Base-by-base conservation (phyloP, 805 yeast species). In the Wickerhamiella allomyrinae region DNA sequence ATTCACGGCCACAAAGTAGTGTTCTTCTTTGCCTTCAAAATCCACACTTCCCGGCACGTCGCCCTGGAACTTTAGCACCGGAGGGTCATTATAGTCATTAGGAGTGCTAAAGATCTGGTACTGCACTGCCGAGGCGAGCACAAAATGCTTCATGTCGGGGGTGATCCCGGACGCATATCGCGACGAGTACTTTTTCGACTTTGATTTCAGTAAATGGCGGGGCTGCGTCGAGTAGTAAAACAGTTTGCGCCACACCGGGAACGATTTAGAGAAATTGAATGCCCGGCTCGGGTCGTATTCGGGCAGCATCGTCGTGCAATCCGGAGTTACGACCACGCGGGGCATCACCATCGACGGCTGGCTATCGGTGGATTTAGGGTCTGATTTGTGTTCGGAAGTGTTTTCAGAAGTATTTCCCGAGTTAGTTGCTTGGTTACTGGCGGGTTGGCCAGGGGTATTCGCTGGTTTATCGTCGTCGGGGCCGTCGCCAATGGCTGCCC, bases 171-270 rank as follows among this genome's bases (percentile, higher is more conserved):
- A 58, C 31, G 31, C 13, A 17, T n/a, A 27, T 7, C 31, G 31
- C 7, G 31, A 27, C 31, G 31, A 27, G 31, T 27, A 37, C 20
- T 37, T 38, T 27, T 50, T 48, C 14, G 50, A 47, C 61, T 69
- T 63, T 40, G 74, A 62, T 58, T 66, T 61, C 39, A 71, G 56
- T 24, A 74, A 61, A 42, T 73, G 63, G 39, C 68, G 68, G 7
- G 75, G 59, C 44, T 74, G 77, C 0, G 79, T 72, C 21, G 66
- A 61, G 53, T 69, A 70, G 35, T 74, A 74, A 39, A 68, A 66
- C 39, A 73, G 67, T 47, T 73, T 77, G 45, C 94, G 68, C 55
- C 79, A 82, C 42, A 76, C 73, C 0, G 96, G 96, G 60, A 84
- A 86, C 51, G 89, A 83, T 52, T 77, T 79, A 5, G 78, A 76